Base-by-base conservation (phyloP, 2,329 filamentous ascomycete species). In the Pseudogymnoascus sp. region DNA sequence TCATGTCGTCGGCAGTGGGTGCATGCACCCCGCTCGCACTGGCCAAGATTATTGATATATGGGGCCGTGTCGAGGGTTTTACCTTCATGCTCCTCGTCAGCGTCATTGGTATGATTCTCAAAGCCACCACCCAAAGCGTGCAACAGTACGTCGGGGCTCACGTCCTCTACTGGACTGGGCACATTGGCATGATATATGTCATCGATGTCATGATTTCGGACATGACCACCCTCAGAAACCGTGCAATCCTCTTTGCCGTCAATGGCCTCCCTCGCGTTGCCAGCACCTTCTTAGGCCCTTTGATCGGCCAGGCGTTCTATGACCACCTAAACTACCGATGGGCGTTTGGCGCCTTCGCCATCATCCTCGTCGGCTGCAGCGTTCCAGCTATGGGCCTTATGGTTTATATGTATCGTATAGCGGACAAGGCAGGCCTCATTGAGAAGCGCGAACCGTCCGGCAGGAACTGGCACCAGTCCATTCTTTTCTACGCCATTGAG, bases 91-190 rank as follows among this genome's bases (percentile, higher is more conserved):
- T 56, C 13, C 38, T 78, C 16, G 7, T 50, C 70, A 79, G 29
- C 76, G 37, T 64, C 13, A 68, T 80, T 11, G 81, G 81, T 6
- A 76, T 86, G 71, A 80, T 86, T 66, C 81, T 89, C 74, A 87
- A 86, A 76, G 86, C 87, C 14, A 78, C 78, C 1, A 87, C 80
- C 70, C 75, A 80, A 40, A 81, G 81, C 64, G 77, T 87, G 35
- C 76, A 81, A 66, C 82, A 81, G 2, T 88, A 85, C 70, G 80
- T 81, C 53, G 84, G 26, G n/a, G 61, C 61, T 14, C 78, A 86
- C 67, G 83, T 87, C 3, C 83, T 89, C 64, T 88, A 87, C 71
- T 85, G 47, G 47, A 56, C 47, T 14, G 47, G 47, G 13, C 47
- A 82, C 72, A 70, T 76, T 4, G 77, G 76, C 6, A 67, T 79